Evolutionary conservation across 2,329 filamentous ascomycete genomes (phyloP).

Genomic region (Fusarium praegraminearum): DNA sequence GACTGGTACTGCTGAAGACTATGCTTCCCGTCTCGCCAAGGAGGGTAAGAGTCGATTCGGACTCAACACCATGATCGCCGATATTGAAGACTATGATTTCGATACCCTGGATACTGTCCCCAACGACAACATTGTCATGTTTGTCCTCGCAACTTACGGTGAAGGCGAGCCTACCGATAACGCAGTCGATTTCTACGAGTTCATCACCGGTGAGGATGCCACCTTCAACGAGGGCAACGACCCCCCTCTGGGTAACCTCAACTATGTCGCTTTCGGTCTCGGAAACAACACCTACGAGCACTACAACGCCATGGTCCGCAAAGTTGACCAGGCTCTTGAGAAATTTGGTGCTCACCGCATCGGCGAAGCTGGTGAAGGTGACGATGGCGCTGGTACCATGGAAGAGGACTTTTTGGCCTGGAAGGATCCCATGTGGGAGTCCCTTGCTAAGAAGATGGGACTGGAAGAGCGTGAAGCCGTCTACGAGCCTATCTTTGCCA

Average conservation of each 20-base stretch:
- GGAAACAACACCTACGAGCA: conserved; percentile 99
- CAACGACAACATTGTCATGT: conserved; percentile 91
- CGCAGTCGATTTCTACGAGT: conserved; percentile 98
- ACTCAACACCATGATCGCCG: conserved; percentile 97
- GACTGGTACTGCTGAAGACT: conserved; percentile 98
- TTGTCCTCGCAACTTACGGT: conserved; percentile 96
- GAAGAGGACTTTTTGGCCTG: conserved; percentile 98
- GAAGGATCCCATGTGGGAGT: conserved; percentile 99
- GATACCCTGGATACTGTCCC: conserved; percentile 92
- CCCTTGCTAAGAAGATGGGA: conserved; percentile 83
- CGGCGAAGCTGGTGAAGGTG: conserved; percentile 90
- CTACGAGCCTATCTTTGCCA: conserved; percentile 91
- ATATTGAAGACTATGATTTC: conserved; percentile 97
- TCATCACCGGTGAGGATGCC: conserved; percentile 84
- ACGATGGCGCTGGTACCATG: conserved; percentile 98
- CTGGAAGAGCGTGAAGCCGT: conserved; percentile 95
- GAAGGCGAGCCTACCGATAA: conserved; percentile 99
- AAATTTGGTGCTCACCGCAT: conserved; percentile 88
- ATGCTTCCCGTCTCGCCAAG: conserved; percentile 94
- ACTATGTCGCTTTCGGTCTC: conserved; percentile 94
- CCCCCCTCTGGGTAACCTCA: conserved; percentile 82
- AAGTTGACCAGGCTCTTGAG: conserved; percentile 82
- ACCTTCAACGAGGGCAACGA: conserved; percentile 82
- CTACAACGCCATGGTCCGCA: conserved; percentile 98
- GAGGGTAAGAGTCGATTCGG: conserved; percentile 97